These are phyloP conservation scores for Sarcodon aspratus DNA, from an alignment of 768 basidiomycete genomes.

Conservation along the genomic window DNA sequence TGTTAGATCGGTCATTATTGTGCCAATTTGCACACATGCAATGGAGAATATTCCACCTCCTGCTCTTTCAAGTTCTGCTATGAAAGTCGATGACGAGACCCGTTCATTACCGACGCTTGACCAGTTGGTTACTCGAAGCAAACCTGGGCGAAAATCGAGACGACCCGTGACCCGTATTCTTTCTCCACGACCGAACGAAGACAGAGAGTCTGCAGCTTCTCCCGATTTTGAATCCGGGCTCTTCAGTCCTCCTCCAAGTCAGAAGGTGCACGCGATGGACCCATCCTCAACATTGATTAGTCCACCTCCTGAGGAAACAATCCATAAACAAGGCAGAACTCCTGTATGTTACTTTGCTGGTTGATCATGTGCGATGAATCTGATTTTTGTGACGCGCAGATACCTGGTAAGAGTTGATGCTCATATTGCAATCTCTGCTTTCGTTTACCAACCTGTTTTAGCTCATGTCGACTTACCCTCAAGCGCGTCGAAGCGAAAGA, in stretches of 20 bases:
- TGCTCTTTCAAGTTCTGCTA: too few species aligned
- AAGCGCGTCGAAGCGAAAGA: slow-evolving; percentile 26
- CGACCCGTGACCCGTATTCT: too few species aligned
- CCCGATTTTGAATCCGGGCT: slow-evolving; percentile 7
- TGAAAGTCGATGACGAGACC: too few species aligned
- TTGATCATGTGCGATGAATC: slow-evolving; percentile 6
- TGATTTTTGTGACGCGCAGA: neutral
- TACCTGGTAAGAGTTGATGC: slow-evolving; percentile 5
- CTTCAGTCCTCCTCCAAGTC: slow-evolving; percentile 15
- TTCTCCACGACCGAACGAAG: too few species aligned
- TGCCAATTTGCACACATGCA: too few species aligned
- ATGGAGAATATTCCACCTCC: too few species aligned
- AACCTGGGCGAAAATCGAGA: too few species aligned
- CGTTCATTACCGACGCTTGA: too few species aligned
- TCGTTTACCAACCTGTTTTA: slow-evolving; percentile 6
- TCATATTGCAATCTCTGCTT: slow-evolving; percentile 13
- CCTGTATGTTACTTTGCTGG: slow-evolving; percentile 15
- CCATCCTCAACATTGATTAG: slow-evolving; percentile 32
- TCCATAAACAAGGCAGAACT: slow-evolving; percentile 14
- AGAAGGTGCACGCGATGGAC: slow-evolving; percentile 15
- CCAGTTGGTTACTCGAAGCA: too few species aligned
- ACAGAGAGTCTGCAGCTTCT: too few species aligned
- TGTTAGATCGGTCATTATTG: too few species aligned
- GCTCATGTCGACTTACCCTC: slow-evolving; percentile 5
- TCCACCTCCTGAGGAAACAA: slow-evolving; percentile 50